Percentiles rank a stretch among this genome's conserved stretches.
These are phyloP conservation scores for Coccomyxa sp. DNA, from an alignment of 139 green algal genomes.

Conservation along the genomic window DNA sequence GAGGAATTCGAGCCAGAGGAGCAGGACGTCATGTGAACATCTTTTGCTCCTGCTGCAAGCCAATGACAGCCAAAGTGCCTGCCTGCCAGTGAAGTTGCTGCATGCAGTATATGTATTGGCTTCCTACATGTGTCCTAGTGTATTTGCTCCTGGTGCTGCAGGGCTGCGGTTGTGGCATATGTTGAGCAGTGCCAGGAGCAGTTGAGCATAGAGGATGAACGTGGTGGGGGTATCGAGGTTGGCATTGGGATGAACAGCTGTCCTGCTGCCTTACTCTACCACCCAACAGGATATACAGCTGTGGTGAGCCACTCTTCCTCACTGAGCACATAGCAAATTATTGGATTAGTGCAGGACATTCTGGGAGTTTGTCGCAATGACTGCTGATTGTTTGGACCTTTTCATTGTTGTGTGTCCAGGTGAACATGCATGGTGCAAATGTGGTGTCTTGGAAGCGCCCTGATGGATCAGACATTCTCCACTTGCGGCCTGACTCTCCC, in stretches of 20 bases:
- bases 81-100: no score
- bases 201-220: conserved; percentile 13
- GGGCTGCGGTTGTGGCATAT: conserved; percentile 14
- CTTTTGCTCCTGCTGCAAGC: background rate
- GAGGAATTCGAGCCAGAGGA: background rate
- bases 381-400: no score
- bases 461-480: conserved; percentile 30
- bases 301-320: background rate
- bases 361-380: no score
- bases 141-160: background rate
- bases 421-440: conserved; percentile 33
- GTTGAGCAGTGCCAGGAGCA: conserved; percentile 30
- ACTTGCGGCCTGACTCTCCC: conserved; percentile 15
- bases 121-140: background rate
- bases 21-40: background rate
- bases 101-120: no score
- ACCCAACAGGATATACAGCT: conserved; percentile 21
- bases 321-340: no score
- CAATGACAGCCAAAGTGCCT: no score
- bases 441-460: conserved; percentile 25
- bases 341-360: no score
- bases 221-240: conserved; percentile 15
- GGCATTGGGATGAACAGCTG: conserved; percentile 6
- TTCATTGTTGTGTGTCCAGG: background rate
- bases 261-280: conserved; percentile 24